Evolutionary conservation across 768 basidiomycete species (phyloP), one percentile per base, ranked within the genome.

Genomic region (Lactarius sp.): DNA sequence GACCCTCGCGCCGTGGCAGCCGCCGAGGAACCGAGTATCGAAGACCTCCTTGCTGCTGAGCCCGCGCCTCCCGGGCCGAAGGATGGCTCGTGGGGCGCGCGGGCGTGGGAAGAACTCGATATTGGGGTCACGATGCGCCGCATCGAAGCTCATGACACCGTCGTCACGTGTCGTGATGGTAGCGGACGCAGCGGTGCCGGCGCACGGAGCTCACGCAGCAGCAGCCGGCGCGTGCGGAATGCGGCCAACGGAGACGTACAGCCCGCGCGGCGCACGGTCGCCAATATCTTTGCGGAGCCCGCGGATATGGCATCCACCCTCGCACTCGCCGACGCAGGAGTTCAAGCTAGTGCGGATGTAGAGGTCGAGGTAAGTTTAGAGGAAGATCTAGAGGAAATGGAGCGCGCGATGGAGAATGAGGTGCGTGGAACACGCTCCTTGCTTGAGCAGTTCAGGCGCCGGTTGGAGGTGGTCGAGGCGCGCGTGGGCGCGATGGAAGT

Each of bases 81-180:
- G 52, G 62, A 62, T 4, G 66, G 69, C 16, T 68, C 71, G 33
- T 73, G 73, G 73, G 77, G 76, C 39, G 76, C 75, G 12, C 68
- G 72, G 6, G 76, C 76, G 3, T 77, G 76, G 76, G 76, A 77
- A 66, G 73, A 73, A 36, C 66, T 73, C 51, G 71, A 75, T 59
- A 20, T 68, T 22, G 74, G 74, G 1, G 68, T 69, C 12, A 77
- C 76, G 18, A 71, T 75, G 33, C 76, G 75, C 65, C 72, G 69
- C 36, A 39, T 73, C 36, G 64, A 66, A 13, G 67, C 65, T 16
- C 52, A 60, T 56, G 69, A 58, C 33, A 59, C 62, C 12, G 60
- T 59, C 31, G 56, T 55, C 58, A 50, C 41, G 34, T 52, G 37
- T 27, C 55, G 42, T 6, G 59, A 66, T 6, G 70, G 62, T 12